A percentile compares a stretch with the other conserved stretches of the same genome.
phyloP scores from a whole-genome alignment of 2,329 filamentous ascomycete species.

The Penicillium verrucosum region DNA sequence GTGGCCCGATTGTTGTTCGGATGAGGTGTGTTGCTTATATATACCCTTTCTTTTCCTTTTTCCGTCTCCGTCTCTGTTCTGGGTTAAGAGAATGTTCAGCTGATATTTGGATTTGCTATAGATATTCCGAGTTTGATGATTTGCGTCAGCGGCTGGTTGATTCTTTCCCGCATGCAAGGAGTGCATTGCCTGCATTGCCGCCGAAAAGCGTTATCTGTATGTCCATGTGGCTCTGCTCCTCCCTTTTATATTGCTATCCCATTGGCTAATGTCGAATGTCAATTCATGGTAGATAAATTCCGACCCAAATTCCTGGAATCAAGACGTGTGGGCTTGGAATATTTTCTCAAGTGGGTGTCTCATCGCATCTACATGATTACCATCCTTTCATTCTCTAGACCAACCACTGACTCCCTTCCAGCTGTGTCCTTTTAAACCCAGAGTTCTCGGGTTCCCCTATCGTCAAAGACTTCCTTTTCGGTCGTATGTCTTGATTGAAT shows the following conservation, averaged over 20 bases:
- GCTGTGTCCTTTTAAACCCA: slow-evolving; percentile 86
- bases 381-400: not conserved
- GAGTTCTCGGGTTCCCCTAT: slow-evolving; percentile 91
- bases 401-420: slow-evolving; percentile 38
- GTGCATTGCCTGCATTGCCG: slow-evolving; percentile 82
- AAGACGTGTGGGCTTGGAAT: slow-evolving; percentile 75
- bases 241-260: not conserved
- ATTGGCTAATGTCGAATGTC: slow-evolving; percentile 7
- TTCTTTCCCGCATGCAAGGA: slow-evolving; percentile 80
- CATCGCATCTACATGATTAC: not conserved
- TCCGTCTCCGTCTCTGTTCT: not conserved
- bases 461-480: slow-evolving; percentile 84
- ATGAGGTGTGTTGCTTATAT: slow-evolving; percentile 49
- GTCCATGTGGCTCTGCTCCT: slow-evolving; percentile 17
- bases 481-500: slow-evolving; percentile 27
- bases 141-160: slow-evolving; percentile 69
- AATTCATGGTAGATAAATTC: slow-evolving; percentile 55
- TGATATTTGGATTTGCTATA: slow-evolving; percentile 25
- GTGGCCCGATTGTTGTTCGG: slow-evolving; percentile 56
- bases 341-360: slow-evolving; percentile 80
- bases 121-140: slow-evolving; percentile 92
- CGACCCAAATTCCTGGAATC: slow-evolving; percentile 80
- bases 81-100: not conserved
- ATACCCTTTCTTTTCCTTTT: too few species aligned
- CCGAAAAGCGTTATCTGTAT: slow-evolving; percentile 87